Base-by-base conservation (phyloP, 352 stramenopile species). In the Phytophthora litchii region DNA sequence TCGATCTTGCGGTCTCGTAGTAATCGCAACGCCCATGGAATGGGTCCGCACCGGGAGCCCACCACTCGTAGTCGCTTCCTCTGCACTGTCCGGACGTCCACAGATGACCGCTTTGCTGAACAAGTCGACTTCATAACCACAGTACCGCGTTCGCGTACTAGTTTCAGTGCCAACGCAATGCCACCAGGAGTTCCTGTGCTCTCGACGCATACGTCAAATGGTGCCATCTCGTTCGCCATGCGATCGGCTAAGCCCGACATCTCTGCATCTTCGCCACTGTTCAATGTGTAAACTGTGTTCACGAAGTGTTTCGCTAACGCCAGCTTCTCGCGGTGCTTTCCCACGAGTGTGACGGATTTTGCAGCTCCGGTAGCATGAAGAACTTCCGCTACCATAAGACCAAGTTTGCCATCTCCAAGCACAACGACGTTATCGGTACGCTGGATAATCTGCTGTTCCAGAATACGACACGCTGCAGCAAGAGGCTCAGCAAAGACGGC, bases 321-420 rank as follows among this genome's bases (percentile, higher is more conserved):
- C 20, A 92, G 25, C 52, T 89, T 91, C 23, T 74, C 69, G 5
- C 53, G 20, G 45, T 92, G 80, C 49, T 82, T 86, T 38, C 83
- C 83, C 25, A 92, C 65, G 16, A 92, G 55, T 29, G 67, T 79
- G 11, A 83, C 51, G 11, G 60, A 42, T n/a, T 69, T 71, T n/a
- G 67, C 67, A 17, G 54, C 60, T 14, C 47, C 36, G 0, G 60
- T 57, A 1, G 64, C 74, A 21, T 76, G 63, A n/a, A 97, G 65
- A 37, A 94, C 86, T 43, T 96, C 89, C 1, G 83, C 83, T 32
- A 96, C 72, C 53, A 96, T 83, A 7, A 97, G 70, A 6, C 91
- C 91, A 14, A 97, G 67, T 54, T 96, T 96, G 4, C 91, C 91
- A 76, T 97, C 90, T 35, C 91, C 90, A 7, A 97, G 60, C 21